phyloP scores from a whole-genome alignment of 2,329 filamentous ascomycete genomes.

The Paracamarosporium sp. region DNA sequence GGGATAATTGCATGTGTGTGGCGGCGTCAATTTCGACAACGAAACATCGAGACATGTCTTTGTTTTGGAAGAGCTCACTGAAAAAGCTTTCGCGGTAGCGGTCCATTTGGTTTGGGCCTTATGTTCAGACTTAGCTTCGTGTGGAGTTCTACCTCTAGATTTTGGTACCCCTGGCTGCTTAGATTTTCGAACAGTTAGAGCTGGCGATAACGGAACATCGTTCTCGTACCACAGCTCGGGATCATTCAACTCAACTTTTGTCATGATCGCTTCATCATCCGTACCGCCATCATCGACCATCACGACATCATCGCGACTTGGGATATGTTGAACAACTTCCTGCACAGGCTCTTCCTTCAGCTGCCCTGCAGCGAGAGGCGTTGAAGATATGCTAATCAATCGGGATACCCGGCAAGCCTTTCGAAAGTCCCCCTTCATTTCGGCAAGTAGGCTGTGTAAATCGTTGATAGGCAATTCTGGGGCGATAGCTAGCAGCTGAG shows the following conservation, averaged over 20 bases:
- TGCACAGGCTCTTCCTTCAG: neutral
- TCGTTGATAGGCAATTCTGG: slow-evolving; percentile 21
- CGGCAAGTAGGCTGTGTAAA: slow-evolving; percentile 23
- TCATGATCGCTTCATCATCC: slow-evolving; percentile 12
- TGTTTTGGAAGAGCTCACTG: neutral
- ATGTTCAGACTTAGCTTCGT: too few species aligned
- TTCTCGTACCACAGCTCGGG: slow-evolving; percentile 20
- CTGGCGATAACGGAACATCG: slow-evolving; percentile 4
- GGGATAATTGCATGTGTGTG: neutral
- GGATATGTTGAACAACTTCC: neutral
- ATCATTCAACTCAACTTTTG: slow-evolving; percentile 26
- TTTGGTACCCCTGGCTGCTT: neutral
- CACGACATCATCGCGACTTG: neutral
- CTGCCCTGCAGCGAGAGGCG: too few species aligned
- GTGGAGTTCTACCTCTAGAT: neutral
- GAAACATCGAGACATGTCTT: too few species aligned
- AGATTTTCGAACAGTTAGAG: neutral
- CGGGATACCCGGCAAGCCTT: neutral
- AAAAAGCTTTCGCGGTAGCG: neutral
- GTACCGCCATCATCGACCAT: neutral
- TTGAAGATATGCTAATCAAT: neutral
- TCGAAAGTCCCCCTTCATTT: slow-evolving; percentile 14
- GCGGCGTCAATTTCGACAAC: too few species aligned
- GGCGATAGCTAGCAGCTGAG: slow-evolving; percentile 24
- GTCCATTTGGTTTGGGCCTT: neutral